A percentile compares a stretch with the other conserved stretches of the same genome.
phyloP scores from a whole-genome alignment of 768 basidiomycete genomes.

The Chalciporus sphaerocephalus region DNA sequence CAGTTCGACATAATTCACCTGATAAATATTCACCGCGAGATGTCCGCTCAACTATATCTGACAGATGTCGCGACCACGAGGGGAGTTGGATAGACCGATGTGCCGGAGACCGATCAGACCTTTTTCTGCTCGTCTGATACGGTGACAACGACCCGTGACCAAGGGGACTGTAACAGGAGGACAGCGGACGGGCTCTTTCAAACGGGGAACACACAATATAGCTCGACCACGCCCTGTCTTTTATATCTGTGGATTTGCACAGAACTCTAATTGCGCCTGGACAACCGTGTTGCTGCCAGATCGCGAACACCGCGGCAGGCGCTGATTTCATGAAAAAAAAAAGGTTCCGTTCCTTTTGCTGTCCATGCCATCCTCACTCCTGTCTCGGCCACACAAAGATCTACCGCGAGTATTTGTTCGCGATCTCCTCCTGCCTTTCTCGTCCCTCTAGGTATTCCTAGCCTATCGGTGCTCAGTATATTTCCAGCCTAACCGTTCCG shows the following conservation, averaged over 20 bases:
- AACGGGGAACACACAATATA: constrained; percentile 13
- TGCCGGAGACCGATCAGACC: too few relatives aligned
- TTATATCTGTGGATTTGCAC: constrained; percentile 28
- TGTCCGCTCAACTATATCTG: too few relatives aligned
- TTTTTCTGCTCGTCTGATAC: background rate
- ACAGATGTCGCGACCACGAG: background rate
- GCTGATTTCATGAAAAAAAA: constrained; percentile 28
- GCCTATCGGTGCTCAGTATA: constrained; percentile 40
- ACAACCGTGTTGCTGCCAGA: constrained; percentile 15
- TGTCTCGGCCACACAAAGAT: constrained; percentile 28
- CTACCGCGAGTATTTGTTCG: constrained; percentile 9
- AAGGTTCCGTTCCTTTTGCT: constrained; percentile 27
- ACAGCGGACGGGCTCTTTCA: too few relatives aligned
- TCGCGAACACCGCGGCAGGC: constrained; percentile 29
- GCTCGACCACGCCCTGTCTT: constrained; percentile 15
- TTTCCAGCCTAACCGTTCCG: constrained; percentile 45
- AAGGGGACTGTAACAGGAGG: background rate
- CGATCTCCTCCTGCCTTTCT: constrained; percentile 31
- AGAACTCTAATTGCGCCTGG: constrained; percentile 29
- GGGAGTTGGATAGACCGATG: background rate
- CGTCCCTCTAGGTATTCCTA: constrained; percentile 28
- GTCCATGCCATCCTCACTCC: constrained; percentile 26
- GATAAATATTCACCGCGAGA: too few relatives aligned
- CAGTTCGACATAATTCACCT: too few relatives aligned
- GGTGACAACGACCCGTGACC: constrained; percentile 1